Base-by-base conservation (phyloP, 139 green algal species). In the Chlorella sp. region DNA sequence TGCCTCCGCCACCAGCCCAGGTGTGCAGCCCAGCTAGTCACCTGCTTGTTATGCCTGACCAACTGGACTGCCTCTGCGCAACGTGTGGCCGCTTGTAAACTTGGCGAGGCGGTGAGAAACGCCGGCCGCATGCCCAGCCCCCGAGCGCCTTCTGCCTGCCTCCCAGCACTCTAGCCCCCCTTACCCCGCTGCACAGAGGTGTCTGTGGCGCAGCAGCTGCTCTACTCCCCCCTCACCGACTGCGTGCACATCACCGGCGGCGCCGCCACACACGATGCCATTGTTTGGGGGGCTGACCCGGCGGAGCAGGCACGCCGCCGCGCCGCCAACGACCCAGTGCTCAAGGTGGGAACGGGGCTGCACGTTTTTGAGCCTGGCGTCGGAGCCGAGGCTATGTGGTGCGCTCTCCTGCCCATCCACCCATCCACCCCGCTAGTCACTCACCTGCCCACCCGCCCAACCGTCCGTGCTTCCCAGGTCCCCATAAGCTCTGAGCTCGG, bases 201-300 rank as follows among this genome's bases (percentile, higher is more conserved):
- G 41, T 85, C 94, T 34, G 85, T 91, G 65, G 93, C 93, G 8
- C n/a, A 85, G 48, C 87, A 88, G 81, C 84, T 96, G 48, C 82
- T 73, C 56, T 84, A 90, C 30, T 88, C 95, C 81, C 84, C 85
- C 0, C 51, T 88, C 36, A 82, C 96, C 7, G 58, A 76, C 54
- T 89, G 75, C 54, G 87, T 97, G 24, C 95, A 97, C 91, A 86
- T 98, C 54, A 98, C 95, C 19, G 87, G 83, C 3, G 92, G 87
- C 0, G 85, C 88, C 7, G 87, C 89, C 26, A 98, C 95, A 6
- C 96, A 94, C 84, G 94, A 98, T 76, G 89, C 88, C 38, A 96
- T 98, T 38, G 86, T 96, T 56, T 98, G 94, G 90, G 70, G 85
- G 46, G 44, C 40, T 7, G 48, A 82, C 58, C 38, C 46, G 13